Evolutionary conservation across 345 rosid species (phyloP).

Genomic region (Dimocarpus longan): DNA sequence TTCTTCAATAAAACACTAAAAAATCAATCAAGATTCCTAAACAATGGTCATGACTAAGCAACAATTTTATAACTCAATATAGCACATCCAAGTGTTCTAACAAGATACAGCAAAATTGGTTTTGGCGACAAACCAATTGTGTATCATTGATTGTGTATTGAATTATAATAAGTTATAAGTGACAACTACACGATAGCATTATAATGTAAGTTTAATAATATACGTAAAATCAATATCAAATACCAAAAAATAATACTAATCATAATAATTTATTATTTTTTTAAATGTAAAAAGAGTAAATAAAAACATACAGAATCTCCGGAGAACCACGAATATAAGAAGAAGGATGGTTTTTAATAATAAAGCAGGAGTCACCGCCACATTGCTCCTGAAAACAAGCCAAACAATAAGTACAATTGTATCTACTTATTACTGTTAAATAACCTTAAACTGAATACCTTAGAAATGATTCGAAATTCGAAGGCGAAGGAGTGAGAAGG

Average conservation of each 20-base stretch:
- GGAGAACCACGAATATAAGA: constrained; percentile 29
- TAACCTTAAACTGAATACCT: constrained; percentile 32
- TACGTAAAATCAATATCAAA: neutral
- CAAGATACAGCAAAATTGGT: neutral
- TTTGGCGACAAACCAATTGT: neutral
- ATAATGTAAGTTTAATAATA: neutral
- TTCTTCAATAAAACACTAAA: neutral
- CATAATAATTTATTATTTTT: too few relatives aligned
- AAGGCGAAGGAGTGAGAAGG: constrained; percentile 59
- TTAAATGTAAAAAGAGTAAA: too few relatives aligned
- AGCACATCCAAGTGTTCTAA: too few relatives aligned
- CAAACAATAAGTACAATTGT: constrained; percentile 20
- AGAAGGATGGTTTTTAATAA: constrained; percentile 43
- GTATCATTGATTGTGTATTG: too few relatives aligned
- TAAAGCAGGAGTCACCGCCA: constrained; percentile 53
- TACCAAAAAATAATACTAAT: too few relatives aligned
- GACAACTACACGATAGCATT: neutral
- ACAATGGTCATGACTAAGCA: neutral
- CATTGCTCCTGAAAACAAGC: constrained; percentile 45
- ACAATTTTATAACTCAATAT: neutral
- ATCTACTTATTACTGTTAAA: neutral
- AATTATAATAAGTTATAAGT: neutral
- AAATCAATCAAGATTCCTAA: neutral
- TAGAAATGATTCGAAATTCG: constrained; percentile 52
- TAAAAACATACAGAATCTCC: constrained; percentile 45